A percentile compares a stretch with the other conserved stretches of the same genome.
Evolutionary conservation across 108 stramenopile genomes (phyloP).

Genomic region (Hondaea fermentalgiana): DNA sequence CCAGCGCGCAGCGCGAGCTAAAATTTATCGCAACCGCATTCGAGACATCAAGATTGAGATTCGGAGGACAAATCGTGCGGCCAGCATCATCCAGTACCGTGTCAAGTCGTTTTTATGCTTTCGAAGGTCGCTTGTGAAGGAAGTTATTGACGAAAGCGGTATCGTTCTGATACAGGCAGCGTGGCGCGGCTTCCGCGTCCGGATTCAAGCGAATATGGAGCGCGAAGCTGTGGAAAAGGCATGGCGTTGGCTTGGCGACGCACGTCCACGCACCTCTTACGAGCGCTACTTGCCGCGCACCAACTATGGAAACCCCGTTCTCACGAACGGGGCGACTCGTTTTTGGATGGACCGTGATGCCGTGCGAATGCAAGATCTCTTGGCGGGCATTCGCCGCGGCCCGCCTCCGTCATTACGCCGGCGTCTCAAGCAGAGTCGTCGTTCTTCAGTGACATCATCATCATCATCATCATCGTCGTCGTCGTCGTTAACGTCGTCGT

Average conservation of each 20-base stretch:
- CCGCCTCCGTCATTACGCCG: neutral
- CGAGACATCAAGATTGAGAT: neutral
- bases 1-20: neutral
- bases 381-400: neutral
- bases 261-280: neutral
- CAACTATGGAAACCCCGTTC: neutral
- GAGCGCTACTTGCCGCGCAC: neutral
- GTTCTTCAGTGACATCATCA: no score
- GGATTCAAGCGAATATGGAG: neutral
- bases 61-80: neutral
- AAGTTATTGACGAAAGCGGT: neutral
- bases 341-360: neutral
- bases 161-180: neutral
- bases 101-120: neutral
- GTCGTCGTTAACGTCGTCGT: no score
- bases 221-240: neutral
- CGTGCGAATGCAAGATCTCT: neutral
- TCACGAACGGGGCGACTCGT: neutral
- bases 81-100: neutral
- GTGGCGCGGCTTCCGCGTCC: slow-evolving; percentile 9
- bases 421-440: no score
- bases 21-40: neutral
- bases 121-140: neutral
- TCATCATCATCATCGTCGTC: no score
- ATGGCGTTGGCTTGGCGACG: neutral